Evolutionary conservation across 108 stramenopile species (phyloP).

Genomic region (Skeletonema costatum): DNA sequence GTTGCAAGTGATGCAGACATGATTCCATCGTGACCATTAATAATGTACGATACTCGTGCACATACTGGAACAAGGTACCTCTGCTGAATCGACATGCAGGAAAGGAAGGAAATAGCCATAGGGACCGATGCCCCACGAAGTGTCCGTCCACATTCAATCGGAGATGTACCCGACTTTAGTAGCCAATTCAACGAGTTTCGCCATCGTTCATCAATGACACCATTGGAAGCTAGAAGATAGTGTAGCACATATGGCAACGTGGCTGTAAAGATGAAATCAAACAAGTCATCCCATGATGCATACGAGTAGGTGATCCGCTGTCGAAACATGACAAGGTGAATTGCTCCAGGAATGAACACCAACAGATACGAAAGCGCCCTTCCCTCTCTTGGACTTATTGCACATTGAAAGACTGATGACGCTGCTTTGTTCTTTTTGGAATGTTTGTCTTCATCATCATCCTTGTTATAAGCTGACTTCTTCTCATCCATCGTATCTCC

Average conservation of each 20-base stretch:
- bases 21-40: conserved; percentile 65
- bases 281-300: conserved; percentile 68
- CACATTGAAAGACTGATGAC: conserved; percentile 7
- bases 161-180: conserved; percentile 36
- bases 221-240: conserved; percentile 48
- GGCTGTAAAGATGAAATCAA: conserved; percentile 61
- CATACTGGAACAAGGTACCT: conserved; percentile 71
- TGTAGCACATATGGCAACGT: conserved; percentile 73
- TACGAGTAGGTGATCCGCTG: conserved; percentile 59
- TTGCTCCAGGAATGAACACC: conserved; percentile 53
- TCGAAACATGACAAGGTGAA: conserved; percentile 61
- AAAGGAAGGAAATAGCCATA: conserved; percentile 48
- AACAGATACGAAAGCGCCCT: conserved; percentile 56
- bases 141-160: conserved; percentile 36
- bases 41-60: conserved; percentile 62
- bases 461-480: background rate
- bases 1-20: conserved; percentile 37
- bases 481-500: background rate
- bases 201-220: conserved; percentile 41
- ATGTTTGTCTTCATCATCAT: conserved; percentile 13
- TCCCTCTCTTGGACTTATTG: conserved; percentile 41
- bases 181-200: conserved; percentile 41
- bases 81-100: conserved; percentile 69
- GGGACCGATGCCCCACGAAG: conserved; percentile 59
- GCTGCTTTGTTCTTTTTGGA: conserved; percentile 7